Evolutionary conservation across 2,329 filamentous ascomycete genomes (phyloP).

Genomic region (Nakataea oryzae): DNA sequence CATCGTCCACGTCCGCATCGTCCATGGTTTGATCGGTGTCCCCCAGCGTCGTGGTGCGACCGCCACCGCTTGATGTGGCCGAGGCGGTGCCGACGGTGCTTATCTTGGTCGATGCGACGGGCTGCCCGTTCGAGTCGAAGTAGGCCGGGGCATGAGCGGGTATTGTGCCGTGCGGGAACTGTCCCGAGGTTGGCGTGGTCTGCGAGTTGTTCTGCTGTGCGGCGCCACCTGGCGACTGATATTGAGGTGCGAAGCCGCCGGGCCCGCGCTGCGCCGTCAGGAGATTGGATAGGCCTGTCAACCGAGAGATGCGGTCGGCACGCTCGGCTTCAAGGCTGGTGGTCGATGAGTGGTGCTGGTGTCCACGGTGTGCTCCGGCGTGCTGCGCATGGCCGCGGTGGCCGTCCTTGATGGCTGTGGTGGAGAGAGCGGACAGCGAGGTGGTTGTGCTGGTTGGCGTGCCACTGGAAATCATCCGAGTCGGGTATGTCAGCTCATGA

Average conservation of each 20-base stretch:
- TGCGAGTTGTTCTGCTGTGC: constrained; percentile 23
- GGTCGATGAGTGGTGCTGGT: constrained; percentile 50
- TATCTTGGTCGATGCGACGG: constrained; percentile 59
- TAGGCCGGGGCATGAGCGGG: constrained; percentile 52
- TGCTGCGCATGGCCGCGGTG: constrained; percentile 71
- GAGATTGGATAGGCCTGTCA: constrained; percentile 83
- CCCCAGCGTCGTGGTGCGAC: constrained; percentile 31
- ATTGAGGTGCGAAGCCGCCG: constrained; percentile 14
- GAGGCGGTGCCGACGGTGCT: constrained; percentile 88
- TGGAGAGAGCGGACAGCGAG: constrained; percentile 82
- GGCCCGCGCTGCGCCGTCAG: constrained; percentile 53
- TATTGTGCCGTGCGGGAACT: constrained; percentile 20
- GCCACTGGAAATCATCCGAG: constrained; percentile 44
- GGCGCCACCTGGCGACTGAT: constrained; percentile 19
- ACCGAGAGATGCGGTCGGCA: constrained; percentile 87
- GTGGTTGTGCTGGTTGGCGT: constrained; percentile 90
- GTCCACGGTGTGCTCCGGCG: constrained; percentile 42
- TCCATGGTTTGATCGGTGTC: constrained; percentile 33
- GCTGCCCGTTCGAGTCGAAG: constrained; percentile 69
- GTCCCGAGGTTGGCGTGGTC: constrained; percentile 39
- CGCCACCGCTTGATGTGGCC: constrained; percentile 70
- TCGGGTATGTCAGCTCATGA: constrained; percentile 5
- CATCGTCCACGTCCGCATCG: constrained; percentile 52
- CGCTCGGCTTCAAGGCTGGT: constrained; percentile 83
- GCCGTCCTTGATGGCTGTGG: constrained; percentile 92